Conservation (phyloP, 2,329 filamentous ascomycete species). For the Aspergillus chevalieri region DNA sequence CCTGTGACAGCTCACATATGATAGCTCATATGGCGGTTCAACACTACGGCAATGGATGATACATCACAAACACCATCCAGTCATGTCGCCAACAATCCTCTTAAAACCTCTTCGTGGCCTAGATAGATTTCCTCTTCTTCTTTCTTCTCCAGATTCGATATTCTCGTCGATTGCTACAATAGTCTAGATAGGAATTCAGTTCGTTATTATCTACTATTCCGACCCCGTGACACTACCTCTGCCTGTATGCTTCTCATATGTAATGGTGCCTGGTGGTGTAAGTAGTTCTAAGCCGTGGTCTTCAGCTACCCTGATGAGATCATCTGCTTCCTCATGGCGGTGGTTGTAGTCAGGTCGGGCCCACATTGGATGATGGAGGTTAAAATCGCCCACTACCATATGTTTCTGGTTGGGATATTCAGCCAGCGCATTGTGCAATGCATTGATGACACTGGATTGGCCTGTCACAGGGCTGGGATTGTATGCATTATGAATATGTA, state of each 20-base stretch:
- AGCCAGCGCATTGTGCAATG: not conserved
- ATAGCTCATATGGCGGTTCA: no score
- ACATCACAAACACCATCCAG: no score
- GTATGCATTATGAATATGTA: conserved; percentile 16
- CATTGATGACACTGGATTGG: not conserved
- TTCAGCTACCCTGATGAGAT: not conserved
- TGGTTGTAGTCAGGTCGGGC: not conserved
- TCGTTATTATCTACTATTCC: no score
- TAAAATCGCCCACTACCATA: conserved; percentile 6
- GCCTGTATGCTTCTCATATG: not conserved
- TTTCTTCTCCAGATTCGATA: no score
- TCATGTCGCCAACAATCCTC: no score
- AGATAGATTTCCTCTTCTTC: no score
- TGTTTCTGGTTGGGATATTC: not conserved
- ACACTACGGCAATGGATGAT: no score
- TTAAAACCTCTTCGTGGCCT: no score
- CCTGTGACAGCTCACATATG: no score
- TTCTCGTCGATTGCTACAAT: no score
- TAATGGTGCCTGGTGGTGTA: conserved; percentile 1
- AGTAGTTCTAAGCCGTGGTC: not conserved
- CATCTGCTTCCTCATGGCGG: not conserved
- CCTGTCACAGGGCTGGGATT: conserved; percentile 6
- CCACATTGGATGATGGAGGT: conserved; percentile 4
- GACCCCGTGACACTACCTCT: no score
- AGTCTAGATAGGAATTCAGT: no score